A percentile compares a stretch with the other conserved stretches of the same genome.
Evolutionary conservation across 2,329 filamentous ascomycete species (phyloP).

Genomic region (Xylariaceae sp.): DNA sequence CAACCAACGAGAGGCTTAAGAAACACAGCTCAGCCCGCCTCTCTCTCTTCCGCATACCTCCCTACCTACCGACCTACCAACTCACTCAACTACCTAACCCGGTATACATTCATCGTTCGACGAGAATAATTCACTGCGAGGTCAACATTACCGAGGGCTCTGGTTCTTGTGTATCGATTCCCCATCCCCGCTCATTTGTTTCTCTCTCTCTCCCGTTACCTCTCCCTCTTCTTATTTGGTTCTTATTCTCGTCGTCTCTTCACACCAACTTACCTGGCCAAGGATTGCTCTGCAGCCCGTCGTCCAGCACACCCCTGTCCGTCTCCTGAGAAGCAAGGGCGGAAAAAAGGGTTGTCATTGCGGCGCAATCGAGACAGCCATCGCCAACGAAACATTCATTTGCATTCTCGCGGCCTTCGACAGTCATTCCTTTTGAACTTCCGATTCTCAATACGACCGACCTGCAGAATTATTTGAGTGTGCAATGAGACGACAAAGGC

Average conservation of each 20-base stretch:
- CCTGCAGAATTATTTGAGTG: neutral
- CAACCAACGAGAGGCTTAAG: constrained; percentile 12
- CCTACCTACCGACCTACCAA: neutral
- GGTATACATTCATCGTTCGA: constrained; percentile 4
- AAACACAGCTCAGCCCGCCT: constrained; percentile 6
- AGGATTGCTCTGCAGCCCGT: constrained; percentile 9
- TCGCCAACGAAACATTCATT: constrained; percentile 3
- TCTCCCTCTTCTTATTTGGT: neutral
- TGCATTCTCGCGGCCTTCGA: constrained; percentile 4
- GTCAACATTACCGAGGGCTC: constrained; percentile 1
- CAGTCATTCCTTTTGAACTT: constrained; percentile 1
- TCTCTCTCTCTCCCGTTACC: constrained; percentile 6
- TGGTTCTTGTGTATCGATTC: constrained; percentile 4
- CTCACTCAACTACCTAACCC: neutral
- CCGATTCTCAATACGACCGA: constrained; percentile 4
- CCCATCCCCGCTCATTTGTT: neutral
- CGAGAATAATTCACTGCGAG: constrained; percentile 4
- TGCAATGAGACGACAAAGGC: constrained; percentile 26
- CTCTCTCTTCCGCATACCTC: constrained; percentile 1
- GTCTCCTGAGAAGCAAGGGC: constrained; percentile 18
- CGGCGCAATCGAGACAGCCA: constrained; percentile 18
- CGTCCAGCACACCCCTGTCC: constrained; percentile 16
- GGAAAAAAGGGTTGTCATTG: constrained; percentile 17
- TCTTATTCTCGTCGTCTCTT: neutral
- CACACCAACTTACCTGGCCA: neutral